These are phyloP conservation scores for Apiospora aurea DNA, from an alignment of 2,329 filamentous ascomycete species.

Conservation along the genomic window DNA sequence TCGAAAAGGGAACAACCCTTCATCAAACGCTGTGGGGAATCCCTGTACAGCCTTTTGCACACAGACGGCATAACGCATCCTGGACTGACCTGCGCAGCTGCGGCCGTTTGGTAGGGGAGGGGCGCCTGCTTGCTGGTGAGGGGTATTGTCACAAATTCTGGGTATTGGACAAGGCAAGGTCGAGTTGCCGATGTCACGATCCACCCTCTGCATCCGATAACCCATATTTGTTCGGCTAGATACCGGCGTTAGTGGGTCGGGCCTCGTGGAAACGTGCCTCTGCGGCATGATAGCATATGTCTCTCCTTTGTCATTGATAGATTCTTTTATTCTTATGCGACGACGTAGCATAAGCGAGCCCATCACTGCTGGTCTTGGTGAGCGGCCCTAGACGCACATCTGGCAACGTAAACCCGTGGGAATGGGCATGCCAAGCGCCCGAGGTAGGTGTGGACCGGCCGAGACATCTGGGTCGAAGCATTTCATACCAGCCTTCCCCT, in stretches of 20 bases:
- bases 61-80: neutral
- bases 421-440: neutral
- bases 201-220: neutral
- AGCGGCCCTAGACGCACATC: neutral
- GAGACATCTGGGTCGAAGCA: neutral
- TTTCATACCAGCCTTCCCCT: neutral
- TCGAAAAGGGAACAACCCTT: neutral
- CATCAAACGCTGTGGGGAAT: neutral
- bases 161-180: too few species aligned
- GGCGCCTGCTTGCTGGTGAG: neutral
- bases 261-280: neutral
- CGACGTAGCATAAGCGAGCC: neutral
- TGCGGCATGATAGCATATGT: neutral
- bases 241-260: neutral
- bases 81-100: neutral
- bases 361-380: neutral
- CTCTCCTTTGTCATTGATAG: neutral
- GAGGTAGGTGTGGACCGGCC: neutral
- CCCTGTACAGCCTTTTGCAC: neutral
- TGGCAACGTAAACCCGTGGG: neutral
- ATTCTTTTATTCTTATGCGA: neutral
- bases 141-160: neutral
- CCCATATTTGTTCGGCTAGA: conserved; percentile 20
- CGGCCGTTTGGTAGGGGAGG: neutral
- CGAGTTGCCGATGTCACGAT: conserved; percentile 20